These are phyloP conservation scores for Fusarium lateritium DNA, from an alignment of 2,329 filamentous ascomycete genomes.

Conservation along the genomic window DNA sequence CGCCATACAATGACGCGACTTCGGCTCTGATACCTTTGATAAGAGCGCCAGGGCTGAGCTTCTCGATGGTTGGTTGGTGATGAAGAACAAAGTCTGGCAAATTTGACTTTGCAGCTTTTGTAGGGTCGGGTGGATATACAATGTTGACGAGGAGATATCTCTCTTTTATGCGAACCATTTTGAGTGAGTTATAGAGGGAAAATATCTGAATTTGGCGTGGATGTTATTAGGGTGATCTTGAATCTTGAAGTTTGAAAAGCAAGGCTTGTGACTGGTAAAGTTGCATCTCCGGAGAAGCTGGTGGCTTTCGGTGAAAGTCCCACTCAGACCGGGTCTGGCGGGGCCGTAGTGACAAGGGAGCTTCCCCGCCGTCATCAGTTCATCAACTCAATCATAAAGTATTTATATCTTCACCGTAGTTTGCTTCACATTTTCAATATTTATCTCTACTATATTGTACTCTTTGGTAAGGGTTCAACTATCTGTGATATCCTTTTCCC, in stretches of 20 bases:
- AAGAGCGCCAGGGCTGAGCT: conserved; percentile 76
- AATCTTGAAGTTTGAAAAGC: conserved; percentile 7
- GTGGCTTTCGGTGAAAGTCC: conserved; percentile 34
- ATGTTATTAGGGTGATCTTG: not conserved
- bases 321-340: conserved; percentile 44
- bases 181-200: not conserved
- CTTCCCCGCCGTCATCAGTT: conserved; percentile 40
- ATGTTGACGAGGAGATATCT: conserved; percentile 96
- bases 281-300: conserved; percentile 27
- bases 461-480: not conserved
- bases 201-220: not conserved
- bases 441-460: not conserved
- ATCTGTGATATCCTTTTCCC: not conserved
- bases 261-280: conserved; percentile 26
- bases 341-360: conserved; percentile 37
- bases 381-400: conserved; percentile 12
- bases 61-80: conserved; percentile 82
- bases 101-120: conserved; percentile 53
- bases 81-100: conserved; percentile 77
- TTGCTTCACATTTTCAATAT: not conserved
- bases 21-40: conserved; percentile 79
- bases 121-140: conserved; percentile 79
- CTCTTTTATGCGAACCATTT: conserved; percentile 96
- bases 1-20: conserved; percentile 83
- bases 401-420: conserved; percentile 12